Evolutionary conservation across 371 early-diverging fungal genomes (phyloP), one percentile per base, ranked within the genome.

Genomic region (Conidiobolus coronatus): DNA sequence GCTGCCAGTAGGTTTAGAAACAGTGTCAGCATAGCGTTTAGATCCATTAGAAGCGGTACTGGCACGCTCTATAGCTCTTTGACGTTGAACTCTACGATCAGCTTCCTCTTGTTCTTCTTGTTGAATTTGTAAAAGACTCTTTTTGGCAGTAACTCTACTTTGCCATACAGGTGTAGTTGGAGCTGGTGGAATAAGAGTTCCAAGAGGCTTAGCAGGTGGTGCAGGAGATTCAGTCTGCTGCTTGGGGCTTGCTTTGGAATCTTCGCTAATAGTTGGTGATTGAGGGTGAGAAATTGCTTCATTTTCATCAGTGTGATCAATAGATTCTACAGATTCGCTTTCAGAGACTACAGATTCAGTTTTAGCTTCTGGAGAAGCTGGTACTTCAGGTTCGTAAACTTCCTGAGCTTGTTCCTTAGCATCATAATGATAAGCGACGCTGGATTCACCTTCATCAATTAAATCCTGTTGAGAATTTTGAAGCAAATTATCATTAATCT

Each of bases 91-190:
- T 17, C 47, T 45, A 23, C 47, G 50, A 37, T 51, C 51, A 34
- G 53, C 41, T 14, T 68, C 74, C 20, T 65, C 69, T 47, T 79
- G 80, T 45, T 81, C 81, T 50, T 82, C 82, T 48, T 71, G 64
- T 55, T 81, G 81, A 43, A 82, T 82, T 57, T 82, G 79, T 47
- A 73, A 60, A 20, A 82, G 53, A 1, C 77, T 77, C 60, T 79
- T 79, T 52, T 79, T 79, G 2, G 78, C 67, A 11, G 73, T 58
- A 45, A 55, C 42, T 0, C 65, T 55, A 24, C 62, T 59, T 38
- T 66, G 64, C 77, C 77, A 75, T 1, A 71, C 73, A 70, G 62
- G 8, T 35, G 36, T 33, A 20, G 35, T 18, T 24, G 42, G 35
- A 37, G 47, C 43, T 36, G 51, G 39, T 24, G 45, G n/a, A 19